Conservation (phyloP, 2,329 filamentous ascomycete species). For the Verticillium nonalfalfae region DNA sequence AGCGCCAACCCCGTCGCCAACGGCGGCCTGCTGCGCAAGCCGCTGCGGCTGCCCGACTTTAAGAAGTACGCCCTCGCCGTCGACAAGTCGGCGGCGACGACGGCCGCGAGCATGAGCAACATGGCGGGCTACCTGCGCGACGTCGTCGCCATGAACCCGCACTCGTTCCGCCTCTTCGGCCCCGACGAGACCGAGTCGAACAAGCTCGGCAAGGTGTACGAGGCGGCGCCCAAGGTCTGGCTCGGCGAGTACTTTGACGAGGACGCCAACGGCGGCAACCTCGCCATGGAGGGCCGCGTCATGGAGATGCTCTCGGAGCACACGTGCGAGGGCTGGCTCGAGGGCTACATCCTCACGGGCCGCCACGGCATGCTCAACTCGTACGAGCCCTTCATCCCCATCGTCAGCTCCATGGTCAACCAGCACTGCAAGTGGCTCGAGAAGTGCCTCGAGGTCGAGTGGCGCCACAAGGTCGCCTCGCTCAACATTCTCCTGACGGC, state of each 20-base stretch:
- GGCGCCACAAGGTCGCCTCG: conserved; percentile 66
- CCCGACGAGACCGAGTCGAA: conserved; percentile 80
- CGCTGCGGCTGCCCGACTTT: conserved; percentile 65
- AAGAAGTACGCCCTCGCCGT: conserved; percentile 58
- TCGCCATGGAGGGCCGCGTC: conserved; percentile 61
- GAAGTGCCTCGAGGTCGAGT: conserved; percentile 73
- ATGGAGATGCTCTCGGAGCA: conserved; percentile 86
- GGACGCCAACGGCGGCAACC: conserved; percentile 67
- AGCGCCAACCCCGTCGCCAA: conserved; percentile 72
- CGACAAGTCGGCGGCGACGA: conserved; percentile 50
- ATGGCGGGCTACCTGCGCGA: conserved; percentile 64
- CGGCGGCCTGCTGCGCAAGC: conserved; percentile 60
- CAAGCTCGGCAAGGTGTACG: conserved; percentile 66
- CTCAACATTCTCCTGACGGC: conserved; percentile 75
- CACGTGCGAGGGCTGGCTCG: conserved; percentile 73
- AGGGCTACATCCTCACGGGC: conserved; percentile 71
- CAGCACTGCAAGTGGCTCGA: conserved; percentile 79
- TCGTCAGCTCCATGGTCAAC: conserved; percentile 82
- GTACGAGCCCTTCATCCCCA: conserved; percentile 78
- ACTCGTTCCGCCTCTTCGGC: conserved; percentile 69
- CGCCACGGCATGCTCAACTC: conserved; percentile 72
- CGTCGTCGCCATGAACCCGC: conserved; percentile 56
- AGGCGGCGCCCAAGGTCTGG: conserved; percentile 74
- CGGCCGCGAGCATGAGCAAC: conserved; percentile 61
- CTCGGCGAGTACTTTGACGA: conserved; percentile 73